Evolutionary conservation across 163 green algal genomes (phyloP).

Genomic region (Scenedesmus sp.): DNA sequence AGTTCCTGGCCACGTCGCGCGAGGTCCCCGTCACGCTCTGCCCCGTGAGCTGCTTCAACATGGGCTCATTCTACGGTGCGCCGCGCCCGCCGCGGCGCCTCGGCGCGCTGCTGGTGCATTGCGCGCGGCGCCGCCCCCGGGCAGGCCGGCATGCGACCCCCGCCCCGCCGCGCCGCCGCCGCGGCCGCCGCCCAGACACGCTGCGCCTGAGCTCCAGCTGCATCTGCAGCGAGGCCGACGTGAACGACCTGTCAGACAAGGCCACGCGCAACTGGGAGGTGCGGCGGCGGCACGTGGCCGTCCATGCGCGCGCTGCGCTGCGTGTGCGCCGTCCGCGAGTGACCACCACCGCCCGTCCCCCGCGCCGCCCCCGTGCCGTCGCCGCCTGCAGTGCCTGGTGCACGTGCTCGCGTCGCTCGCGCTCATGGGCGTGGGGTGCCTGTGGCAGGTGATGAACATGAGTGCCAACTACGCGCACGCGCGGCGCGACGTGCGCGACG

Average conservation of each 20-base stretch:
- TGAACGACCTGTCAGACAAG: not conserved
- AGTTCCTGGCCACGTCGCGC: slow-evolving; percentile 3
- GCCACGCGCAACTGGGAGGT: not conserved
- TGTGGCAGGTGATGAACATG: slow-evolving; percentile 47
- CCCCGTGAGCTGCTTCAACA: slow-evolving; percentile 41
- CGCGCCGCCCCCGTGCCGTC: not conserved
- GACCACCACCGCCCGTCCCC: not conserved
- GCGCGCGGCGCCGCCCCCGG: too few relatives aligned
- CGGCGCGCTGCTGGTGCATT: too few relatives aligned
- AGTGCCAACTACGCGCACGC: slow-evolving; percentile 44
- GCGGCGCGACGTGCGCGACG: slow-evolving; percentile 15
- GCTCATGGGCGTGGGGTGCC: slow-evolving; percentile 38
- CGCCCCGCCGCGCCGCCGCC: too few relatives aligned
- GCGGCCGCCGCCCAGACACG: not conserved
- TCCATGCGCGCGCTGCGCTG: not conserved
- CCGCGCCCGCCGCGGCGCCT: too few relatives aligned
- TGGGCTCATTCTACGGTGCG: slow-evolving; percentile 44
- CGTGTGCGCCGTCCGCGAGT: not conserved
- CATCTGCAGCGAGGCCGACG: slow-evolving; percentile 25
- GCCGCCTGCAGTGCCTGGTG: slow-evolving; percentile 23
- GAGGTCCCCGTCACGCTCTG: slow-evolving; percentile 21
- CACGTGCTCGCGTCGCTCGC: slow-evolving; percentile 39
- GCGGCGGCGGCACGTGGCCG: not conserved
- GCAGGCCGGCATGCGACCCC: too few relatives aligned
- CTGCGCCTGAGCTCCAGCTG: slow-evolving; percentile 30